Conservation (phyloP, 306 rosid species). For the Malus asiatica region DNA sequence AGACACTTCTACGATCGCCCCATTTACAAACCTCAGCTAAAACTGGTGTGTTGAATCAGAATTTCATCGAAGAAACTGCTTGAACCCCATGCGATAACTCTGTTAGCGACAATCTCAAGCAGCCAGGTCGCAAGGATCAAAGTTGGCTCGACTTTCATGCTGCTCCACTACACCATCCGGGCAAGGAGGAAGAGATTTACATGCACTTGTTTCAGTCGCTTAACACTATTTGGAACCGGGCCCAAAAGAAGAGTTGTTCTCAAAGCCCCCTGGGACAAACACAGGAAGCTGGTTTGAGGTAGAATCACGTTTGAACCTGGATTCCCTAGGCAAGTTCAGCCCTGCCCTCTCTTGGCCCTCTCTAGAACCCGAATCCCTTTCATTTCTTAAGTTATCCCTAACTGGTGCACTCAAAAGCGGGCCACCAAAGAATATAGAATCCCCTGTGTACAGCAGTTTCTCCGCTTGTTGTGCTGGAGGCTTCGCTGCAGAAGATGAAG, state of each 20-base stretch:
- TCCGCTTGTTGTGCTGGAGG: constrained; percentile 51
- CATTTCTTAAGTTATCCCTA: constrained; percentile 60
- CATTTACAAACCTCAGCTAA: constrained; percentile 33
- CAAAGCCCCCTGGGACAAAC: constrained; percentile 73
- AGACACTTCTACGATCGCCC: constrained; percentile 2
- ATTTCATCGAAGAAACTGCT: constrained; percentile 24
- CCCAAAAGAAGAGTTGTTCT: constrained; percentile 45
- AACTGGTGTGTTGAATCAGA: constrained; percentile 11
- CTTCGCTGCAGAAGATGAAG: constrained; percentile 45
- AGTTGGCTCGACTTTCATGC: constrained; percentile 5
- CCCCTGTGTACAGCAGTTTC: constrained; percentile 84
- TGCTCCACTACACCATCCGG: not conserved
- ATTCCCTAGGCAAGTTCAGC: constrained; percentile 50
- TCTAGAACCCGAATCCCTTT: constrained; percentile 35
- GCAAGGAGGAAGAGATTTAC: not conserved
- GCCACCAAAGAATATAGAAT: constrained; percentile 90
- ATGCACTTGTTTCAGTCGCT: constrained; percentile 10
- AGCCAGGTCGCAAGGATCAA: constrained; percentile 11
- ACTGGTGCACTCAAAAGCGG: constrained; percentile 65
- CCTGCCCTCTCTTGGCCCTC: constrained; percentile 49
- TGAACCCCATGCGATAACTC: not conserved
- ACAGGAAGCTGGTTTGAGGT: constrained; percentile 89
- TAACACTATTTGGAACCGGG: constrained; percentile 41
- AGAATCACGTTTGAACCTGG: constrained; percentile 75
- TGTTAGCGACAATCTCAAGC: constrained; percentile 6